A percentile compares a stretch with the other conserved stretches of the same genome.
These are phyloP conservation scores for Chytridium lagenaria DNA, from an alignment of 371 early-diverging fungal species.

Conservation along the genomic window DNA sequence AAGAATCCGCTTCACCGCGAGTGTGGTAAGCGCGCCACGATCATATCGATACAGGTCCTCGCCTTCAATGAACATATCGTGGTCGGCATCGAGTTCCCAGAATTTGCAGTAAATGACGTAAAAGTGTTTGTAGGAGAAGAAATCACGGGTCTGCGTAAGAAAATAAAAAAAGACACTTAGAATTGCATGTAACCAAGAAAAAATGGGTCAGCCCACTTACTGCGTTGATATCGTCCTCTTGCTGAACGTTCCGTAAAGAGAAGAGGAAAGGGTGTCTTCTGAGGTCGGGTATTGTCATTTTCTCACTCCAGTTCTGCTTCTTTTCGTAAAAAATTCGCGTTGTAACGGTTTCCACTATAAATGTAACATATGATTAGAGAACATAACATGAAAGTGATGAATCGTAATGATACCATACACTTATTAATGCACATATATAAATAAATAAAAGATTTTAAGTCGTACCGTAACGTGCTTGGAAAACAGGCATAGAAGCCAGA, in stretches of 20 bases:
- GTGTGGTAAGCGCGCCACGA: slow-evolving; percentile 26
- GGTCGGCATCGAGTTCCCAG: slow-evolving; percentile 73
- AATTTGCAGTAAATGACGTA: slow-evolving; percentile 96
- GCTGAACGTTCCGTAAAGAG: slow-evolving; percentile 68
- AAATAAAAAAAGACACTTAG: neutral
- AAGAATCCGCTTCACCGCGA: slow-evolving; percentile 25
- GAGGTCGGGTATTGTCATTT: slow-evolving; percentile 78
- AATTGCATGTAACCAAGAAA: too few species aligned
- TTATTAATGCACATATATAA: neutral
- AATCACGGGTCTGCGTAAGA: slow-evolving; percentile 59
- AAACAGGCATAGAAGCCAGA: slow-evolving; percentile 73
- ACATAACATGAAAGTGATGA: too few species aligned
- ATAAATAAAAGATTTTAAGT: slow-evolving; percentile 25
- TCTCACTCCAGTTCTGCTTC: slow-evolving; percentile 68
- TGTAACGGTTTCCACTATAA: slow-evolving; percentile 80
- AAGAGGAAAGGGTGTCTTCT: slow-evolving; percentile 62
- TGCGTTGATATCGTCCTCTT: slow-evolving; percentile 72
- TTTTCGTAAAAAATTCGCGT: slow-evolving; percentile 81
- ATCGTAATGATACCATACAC: slow-evolving; percentile 52
- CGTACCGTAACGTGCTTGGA: slow-evolving; percentile 85
- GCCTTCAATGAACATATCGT: slow-evolving; percentile 46
- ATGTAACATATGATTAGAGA: too few species aligned
- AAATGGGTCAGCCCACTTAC: slow-evolving; percentile 47
- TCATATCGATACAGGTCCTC: slow-evolving; percentile 41
- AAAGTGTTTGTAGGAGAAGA: slow-evolving; percentile 94